phyloP scores from a whole-genome alignment of 2,329 filamentous ascomycete species.

The Corinectria fuckeliana region DNA sequence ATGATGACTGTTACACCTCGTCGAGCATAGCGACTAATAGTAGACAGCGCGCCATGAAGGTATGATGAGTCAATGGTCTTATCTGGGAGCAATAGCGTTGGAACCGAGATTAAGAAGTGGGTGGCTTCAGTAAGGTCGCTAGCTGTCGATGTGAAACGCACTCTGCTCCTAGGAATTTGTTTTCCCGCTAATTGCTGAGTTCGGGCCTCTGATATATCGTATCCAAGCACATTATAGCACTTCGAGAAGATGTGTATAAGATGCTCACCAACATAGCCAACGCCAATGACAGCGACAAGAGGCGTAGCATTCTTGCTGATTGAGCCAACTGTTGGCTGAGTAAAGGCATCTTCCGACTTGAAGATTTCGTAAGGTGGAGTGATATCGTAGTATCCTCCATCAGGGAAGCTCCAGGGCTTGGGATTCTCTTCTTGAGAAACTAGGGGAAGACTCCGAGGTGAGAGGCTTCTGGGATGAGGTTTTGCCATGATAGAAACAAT shows the following conservation, averaged over 20 bases:
- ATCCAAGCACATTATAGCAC: constrained; percentile 53
- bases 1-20: constrained; percentile 56
- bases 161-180: constrained; percentile 36
- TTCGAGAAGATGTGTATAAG: constrained; percentile 53
- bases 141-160: constrained; percentile 49
- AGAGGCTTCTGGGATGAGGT: no score
- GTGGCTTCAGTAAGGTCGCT: constrained; percentile 50
- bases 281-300: constrained; percentile 56
- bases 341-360: constrained; percentile 32
- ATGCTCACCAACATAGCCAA: constrained; percentile 60
- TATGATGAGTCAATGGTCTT: constrained; percentile 56
- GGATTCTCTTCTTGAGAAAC: constrained; percentile 22
- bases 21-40: constrained; percentile 49
- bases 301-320: constrained; percentile 34
- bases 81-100: constrained; percentile 55
- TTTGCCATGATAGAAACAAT: constrained; percentile 38
- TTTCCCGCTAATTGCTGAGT: constrained; percentile 42
- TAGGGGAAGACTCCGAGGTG: constrained; percentile 33
- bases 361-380: constrained; percentile 44
- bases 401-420: constrained; percentile 35
- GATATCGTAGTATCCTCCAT: constrained; percentile 41
- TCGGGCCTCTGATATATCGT: constrained; percentile 53
- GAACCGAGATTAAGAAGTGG: constrained; percentile 61
- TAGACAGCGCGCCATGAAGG: constrained; percentile 51
- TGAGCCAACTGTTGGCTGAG: not conserved